Conservation (phyloP, 129 eudicot genomes). For the Artemisia annua region DNA sequence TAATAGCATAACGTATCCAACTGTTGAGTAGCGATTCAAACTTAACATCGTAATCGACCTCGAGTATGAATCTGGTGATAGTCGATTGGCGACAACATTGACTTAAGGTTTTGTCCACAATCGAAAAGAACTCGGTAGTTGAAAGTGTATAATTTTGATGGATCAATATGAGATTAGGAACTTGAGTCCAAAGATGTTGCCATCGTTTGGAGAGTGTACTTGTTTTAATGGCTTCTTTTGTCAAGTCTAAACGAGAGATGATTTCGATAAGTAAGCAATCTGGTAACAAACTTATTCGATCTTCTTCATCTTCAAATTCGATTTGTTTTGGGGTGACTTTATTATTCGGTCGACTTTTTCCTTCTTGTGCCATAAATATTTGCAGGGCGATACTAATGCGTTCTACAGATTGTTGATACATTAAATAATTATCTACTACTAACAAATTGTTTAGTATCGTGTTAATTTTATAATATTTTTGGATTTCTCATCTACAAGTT, state of each 20-base stretch:
- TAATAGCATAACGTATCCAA: constrained; percentile 20
- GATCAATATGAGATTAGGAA: constrained; percentile 12
- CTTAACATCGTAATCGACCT: background rate
- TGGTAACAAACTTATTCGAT: constrained; percentile 23
- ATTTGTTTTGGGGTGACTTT: too few relatives aligned
- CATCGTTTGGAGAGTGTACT: constrained; percentile 23
- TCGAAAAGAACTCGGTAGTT: constrained; percentile 3
- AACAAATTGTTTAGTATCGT: too few relatives aligned
- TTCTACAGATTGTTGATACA: too few relatives aligned
- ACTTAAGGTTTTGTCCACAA: constrained; percentile 28
- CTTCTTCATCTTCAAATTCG: background rate
- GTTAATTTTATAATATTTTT: too few relatives aligned
- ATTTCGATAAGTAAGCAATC: constrained; percentile 24
- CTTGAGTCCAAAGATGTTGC: constrained; percentile 21
- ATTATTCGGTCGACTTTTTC: too few relatives aligned
- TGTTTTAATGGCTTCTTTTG: constrained; percentile 25
- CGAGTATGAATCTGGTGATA: background rate
- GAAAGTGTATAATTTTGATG: background rate
- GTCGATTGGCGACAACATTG: constrained; percentile 9
- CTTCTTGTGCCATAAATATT: too few relatives aligned
- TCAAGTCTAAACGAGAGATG: constrained; percentile 21
- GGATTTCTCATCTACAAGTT: too few relatives aligned
- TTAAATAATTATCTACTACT: too few relatives aligned
- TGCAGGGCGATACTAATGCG: too few relatives aligned
- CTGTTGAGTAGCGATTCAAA: background rate